A percentile compares a stretch with the other conserved stretches of the same genome.
Evolutionary conservation across 176 grass and related monocot genomes (phyloP).

Genomic region (Cenchrus americanus): DNA sequence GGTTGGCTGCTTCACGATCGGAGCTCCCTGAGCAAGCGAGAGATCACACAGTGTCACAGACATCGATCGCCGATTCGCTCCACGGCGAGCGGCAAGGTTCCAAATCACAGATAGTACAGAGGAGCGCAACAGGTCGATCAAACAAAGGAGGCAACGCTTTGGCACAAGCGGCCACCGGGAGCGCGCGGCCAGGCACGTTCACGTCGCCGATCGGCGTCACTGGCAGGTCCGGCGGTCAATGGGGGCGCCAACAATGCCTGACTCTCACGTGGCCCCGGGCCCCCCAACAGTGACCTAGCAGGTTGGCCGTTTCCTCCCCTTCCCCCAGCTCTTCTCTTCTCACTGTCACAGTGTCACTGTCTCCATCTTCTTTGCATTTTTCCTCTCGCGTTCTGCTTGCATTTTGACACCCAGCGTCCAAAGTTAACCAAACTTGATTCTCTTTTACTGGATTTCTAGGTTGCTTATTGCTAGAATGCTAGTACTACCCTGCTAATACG

Average conservation of each 20-base stretch:
- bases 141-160: background rate
- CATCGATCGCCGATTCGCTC: background rate
- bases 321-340: slow-evolving; percentile 6
- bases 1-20: no score
- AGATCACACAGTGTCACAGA: no score
- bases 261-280: slow-evolving; percentile 40
- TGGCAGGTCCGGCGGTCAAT: slow-evolving; percentile 26
- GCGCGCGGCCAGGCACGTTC: slow-evolving; percentile 27
- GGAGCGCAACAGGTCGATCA: background rate
- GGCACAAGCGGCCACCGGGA: background rate
- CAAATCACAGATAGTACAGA: background rate
- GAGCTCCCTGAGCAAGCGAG: background rate
- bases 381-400: background rate
- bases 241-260: slow-evolving; percentile 41
- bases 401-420: slow-evolving; percentile 28
- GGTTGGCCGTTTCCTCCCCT: slow-evolving; percentile 25
- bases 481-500: background rate
- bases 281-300: slow-evolving; percentile 42
- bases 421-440: background rate
- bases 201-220: slow-evolving; percentile 38
- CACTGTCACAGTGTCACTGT: slow-evolving; percentile 7
- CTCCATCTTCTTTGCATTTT: background rate
- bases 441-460: background rate
- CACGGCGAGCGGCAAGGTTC: background rate
- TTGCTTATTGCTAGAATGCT: background rate